Evolutionary conservation across 305 asterid species (phyloP).

Genomic region (Vinca major): DNA sequence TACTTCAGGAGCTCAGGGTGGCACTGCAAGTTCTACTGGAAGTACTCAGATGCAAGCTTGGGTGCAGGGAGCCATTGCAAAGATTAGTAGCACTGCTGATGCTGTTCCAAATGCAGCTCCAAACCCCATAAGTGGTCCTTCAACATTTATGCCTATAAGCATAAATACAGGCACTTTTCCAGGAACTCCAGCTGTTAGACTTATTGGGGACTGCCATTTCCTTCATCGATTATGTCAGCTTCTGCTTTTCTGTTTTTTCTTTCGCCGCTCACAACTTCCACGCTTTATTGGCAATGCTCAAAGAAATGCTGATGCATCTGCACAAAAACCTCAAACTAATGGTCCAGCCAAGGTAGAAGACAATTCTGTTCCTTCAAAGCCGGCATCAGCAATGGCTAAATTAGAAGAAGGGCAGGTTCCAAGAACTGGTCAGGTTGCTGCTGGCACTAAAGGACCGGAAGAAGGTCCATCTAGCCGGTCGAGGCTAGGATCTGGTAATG

Average conservation of each 20-base stretch:
- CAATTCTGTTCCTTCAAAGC: slow-evolving; percentile 50
- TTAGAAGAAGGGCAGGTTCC: slow-evolving; percentile 57
- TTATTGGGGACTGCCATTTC: slow-evolving; percentile 96
- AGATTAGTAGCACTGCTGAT: slow-evolving; percentile 79
- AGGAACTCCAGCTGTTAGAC: slow-evolving; percentile 98
- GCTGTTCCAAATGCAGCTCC: slow-evolving; percentile 81
- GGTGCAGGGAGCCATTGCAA: slow-evolving; percentile 99
- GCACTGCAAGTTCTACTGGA: slow-evolving; percentile 77
- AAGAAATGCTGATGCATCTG: slow-evolving; percentile 68
- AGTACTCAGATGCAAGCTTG: slow-evolving; percentile 92
- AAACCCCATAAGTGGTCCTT: slow-evolving; percentile 74
- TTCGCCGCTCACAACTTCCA: slow-evolving; percentile 79
- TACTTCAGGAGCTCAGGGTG: slow-evolving; percentile 63
- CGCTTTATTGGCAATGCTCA: slow-evolving; percentile 68
- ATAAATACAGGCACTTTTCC: slow-evolving; percentile 98
- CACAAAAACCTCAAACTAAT: slow-evolving; percentile 60
- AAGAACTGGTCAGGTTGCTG: slow-evolving; percentile 50
- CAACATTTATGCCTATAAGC: slow-evolving; percentile 90
- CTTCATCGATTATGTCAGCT: slow-evolving; percentile 94
- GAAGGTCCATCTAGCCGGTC: slow-evolving; percentile 84
- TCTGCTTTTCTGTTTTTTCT: slow-evolving; percentile 88
- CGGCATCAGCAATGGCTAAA: slow-evolving; percentile 37
- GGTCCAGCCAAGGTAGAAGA: slow-evolving; percentile 66
- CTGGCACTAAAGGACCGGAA: slow-evolving; percentile 71
- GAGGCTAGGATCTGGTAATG: slow-evolving; percentile 95